phyloP scores from a whole-genome alignment of 1,284 basidiomycete species.

The Melampsora abietis-canadensis region DNA sequence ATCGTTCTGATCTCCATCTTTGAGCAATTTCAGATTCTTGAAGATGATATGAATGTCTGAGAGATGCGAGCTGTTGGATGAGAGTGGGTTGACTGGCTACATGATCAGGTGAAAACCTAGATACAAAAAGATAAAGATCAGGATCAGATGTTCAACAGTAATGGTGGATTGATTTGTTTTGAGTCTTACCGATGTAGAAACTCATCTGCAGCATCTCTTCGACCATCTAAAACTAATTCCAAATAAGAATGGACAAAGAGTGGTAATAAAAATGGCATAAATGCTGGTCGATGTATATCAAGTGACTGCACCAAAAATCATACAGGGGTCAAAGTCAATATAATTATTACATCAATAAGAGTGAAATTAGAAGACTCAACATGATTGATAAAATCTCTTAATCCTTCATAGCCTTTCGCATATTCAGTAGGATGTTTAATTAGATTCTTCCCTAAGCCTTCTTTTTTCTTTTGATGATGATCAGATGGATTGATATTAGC shows the following conservation, averaged over 20 bases:
- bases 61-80: conserved; percentile 74
- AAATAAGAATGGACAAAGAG: conserved; percentile 97
- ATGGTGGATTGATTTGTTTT: neutral
- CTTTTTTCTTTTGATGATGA: conserved; percentile 24
- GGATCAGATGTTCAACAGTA: conserved; percentile 17
- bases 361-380: conserved; percentile 28
- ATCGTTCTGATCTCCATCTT: conserved; percentile 84
- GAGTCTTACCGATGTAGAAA: conserved; percentile 18
- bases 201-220: conserved; percentile 75
- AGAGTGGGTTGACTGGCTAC: conserved; percentile 63
- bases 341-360: neutral
- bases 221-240: conserved; percentile 84
- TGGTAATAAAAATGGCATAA: conserved; percentile 86
- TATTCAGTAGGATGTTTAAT: conserved; percentile 43
- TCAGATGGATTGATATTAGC: conserved; percentile 30
- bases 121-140: neutral
- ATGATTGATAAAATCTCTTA: conserved; percentile 47
- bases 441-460: conserved; percentile 34
- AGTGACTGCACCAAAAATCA: conserved; percentile 46
- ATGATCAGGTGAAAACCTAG: conserved; percentile 49
- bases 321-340: conserved; percentile 49
- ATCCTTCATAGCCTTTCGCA: conserved; percentile 45
- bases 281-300: conserved; percentile 65
- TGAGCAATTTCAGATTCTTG: conserved; percentile 65
- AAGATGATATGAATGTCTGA: conserved; percentile 80